Evolutionary conservation across 257 asterid species (phyloP).

Genomic region (Plantago major): DNA sequence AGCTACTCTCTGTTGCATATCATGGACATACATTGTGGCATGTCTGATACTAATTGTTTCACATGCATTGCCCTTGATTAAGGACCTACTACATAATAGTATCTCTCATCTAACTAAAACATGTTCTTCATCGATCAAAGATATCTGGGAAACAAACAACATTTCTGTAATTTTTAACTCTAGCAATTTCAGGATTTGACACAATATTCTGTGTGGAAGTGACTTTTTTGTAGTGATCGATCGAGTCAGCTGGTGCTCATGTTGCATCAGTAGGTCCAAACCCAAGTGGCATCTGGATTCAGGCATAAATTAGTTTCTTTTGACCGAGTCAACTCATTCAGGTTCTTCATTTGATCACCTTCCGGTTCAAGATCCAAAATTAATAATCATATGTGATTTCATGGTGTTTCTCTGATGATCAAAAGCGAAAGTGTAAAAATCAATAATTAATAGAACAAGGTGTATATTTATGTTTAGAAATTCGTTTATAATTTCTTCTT

Average conservation of each 20-base stretch:
- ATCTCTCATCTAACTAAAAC: constrained; percentile 11
- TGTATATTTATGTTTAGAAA: too few relatives aligned
- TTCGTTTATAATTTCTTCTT: too few relatives aligned
- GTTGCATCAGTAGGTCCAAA: background rate
- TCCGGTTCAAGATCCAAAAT: too few relatives aligned
- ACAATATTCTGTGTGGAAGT: background rate
- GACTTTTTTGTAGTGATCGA: background rate
- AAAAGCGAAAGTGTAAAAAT: too few relatives aligned
- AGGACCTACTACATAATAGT: constrained; percentile 22
- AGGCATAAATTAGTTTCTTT: too few relatives aligned
- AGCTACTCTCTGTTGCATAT: constrained; percentile 15
- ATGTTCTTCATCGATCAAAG: constrained; percentile 6
- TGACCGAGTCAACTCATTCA: too few relatives aligned
- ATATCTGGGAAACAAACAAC: constrained; percentile 17
- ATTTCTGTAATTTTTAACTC: background rate
- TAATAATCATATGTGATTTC: too few relatives aligned
- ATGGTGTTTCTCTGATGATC: too few relatives aligned
- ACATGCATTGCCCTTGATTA: constrained; percentile 32
- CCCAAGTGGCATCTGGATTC: too few relatives aligned
- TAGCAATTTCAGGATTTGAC: background rate
- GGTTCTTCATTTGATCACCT: too few relatives aligned
- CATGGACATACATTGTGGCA: constrained; percentile 46
- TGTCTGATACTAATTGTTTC: constrained; percentile 37
- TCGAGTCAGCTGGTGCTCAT: background rate
- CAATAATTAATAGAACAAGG: too few relatives aligned